phyloP scores from a whole-genome alignment of 305 asterid species.

The Salvia sclarea region DNA sequence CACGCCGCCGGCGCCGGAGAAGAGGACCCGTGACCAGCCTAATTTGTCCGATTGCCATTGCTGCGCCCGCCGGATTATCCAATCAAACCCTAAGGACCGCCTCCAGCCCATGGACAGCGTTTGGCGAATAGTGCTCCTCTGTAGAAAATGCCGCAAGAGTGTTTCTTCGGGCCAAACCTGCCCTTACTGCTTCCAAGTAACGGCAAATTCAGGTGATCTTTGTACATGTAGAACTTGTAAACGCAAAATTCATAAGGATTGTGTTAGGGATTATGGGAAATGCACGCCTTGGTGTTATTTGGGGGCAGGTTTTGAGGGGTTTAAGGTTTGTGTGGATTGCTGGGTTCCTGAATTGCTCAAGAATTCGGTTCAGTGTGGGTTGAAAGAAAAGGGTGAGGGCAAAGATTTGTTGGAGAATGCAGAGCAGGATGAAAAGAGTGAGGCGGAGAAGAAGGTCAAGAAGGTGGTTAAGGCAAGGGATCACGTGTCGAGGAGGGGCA shows the following conservation, averaged over 20 bases:
- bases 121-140: constrained; percentile 89
- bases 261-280: constrained; percentile 51
- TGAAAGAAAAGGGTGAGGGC: constrained; percentile 32
- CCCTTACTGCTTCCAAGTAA: constrained; percentile 64
- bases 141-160: constrained; percentile 56
- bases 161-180: constrained; percentile 54
- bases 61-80: constrained; percentile 59
- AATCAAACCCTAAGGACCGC: constrained; percentile 67
- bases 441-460: constrained; percentile 39
- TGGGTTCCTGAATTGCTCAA: constrained; percentile 82
- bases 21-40: constrained; percentile 72
- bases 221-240: constrained; percentile 55
- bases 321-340: constrained; percentile 78
- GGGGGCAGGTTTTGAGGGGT: constrained; percentile 43
- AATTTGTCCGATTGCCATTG: constrained; percentile 84
- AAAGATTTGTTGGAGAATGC: constrained; percentile 36
- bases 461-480: constrained; percentile 41
- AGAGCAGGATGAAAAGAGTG: constrained; percentile 38
- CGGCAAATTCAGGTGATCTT: constrained; percentile 45
- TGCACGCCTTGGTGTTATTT: constrained; percentile 71
- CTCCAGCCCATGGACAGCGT: constrained; percentile 70
- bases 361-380: constrained; percentile 44
- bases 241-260: constrained; percentile 56
- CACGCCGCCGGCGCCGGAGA: constrained; percentile 41
- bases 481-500: constrained; percentile 40